A percentile compares a stretch with the other conserved stretches of the same genome.
These are phyloP conservation scores for Ustilago hordei DNA, from an alignment of 1,284 basidiomycete species.

Conservation along the genomic window DNA sequence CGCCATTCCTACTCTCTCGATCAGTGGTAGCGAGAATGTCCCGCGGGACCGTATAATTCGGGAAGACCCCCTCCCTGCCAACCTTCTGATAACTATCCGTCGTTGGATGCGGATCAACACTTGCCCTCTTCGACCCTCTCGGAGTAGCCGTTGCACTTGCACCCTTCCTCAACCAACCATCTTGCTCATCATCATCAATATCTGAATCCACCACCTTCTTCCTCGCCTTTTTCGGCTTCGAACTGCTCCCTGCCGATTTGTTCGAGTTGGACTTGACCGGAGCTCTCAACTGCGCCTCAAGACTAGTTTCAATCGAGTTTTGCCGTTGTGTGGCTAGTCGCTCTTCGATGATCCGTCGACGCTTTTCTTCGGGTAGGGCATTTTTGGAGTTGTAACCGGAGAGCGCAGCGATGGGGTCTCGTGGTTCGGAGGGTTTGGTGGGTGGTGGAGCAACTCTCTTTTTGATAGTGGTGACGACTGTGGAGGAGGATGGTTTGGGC, in stretches of 20 bases:
- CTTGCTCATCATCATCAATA: constrained; percentile 20
- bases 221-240: constrained; percentile 25
- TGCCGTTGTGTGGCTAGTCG: constrained; percentile 38
- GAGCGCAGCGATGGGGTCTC: constrained; percentile 42
- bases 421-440: constrained; percentile 31
- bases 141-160: constrained; percentile 38
- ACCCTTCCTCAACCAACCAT: constrained; percentile 10
- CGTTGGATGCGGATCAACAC: constrained; percentile 41
- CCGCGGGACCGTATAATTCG: constrained; percentile 48
- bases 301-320: constrained; percentile 44
- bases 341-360: constrained; percentile 54
- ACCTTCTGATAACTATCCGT: constrained; percentile 46
- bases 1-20: neutral
- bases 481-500: constrained; percentile 26
- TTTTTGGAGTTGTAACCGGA: constrained; percentile 47
- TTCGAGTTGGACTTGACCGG: constrained; percentile 25
- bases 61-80: constrained; percentile 45
- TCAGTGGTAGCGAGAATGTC: constrained; percentile 27
- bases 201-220: constrained; percentile 30
- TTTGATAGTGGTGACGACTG: constrained; percentile 46
- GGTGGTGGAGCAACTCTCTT: constrained; percentile 22
- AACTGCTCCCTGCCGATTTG: constrained; percentile 1
- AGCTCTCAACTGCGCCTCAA: constrained; percentile 35
- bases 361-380: constrained; percentile 51
- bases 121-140: constrained; percentile 37